Evolutionary conservation across 2,329 filamentous ascomycete species (phyloP), one percentile per base, ranked within the genome.

Genomic region (Alternaria rosae): DNA sequence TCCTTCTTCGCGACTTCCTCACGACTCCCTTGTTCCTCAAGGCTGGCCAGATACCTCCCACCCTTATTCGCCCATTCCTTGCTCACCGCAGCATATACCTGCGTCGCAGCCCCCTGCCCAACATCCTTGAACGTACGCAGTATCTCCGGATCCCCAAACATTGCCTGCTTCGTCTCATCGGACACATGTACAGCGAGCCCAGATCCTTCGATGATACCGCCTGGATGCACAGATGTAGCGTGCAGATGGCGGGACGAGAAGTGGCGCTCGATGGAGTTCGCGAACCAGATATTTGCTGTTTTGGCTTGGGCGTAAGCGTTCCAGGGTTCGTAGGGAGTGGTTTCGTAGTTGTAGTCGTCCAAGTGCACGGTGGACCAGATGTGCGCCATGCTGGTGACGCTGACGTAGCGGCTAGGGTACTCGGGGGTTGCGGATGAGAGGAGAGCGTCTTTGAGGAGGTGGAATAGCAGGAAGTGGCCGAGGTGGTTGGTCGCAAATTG

Each of bases 401-500:
- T 43, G 17, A 43, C 41, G 20, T 43, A 21, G 20, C 41, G 41
- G 20, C 41, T 43, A 17, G 20, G 17, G 20, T 43, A 43, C 41
- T 69, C 63, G 0, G 79, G 72, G 0, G 77, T 81, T 1, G 78
- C 66, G 15, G 77, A 76, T 0, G 75, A 62, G 0, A 86, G 70
- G 5, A 87, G 70, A 0, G 78, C 67, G 0, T 78, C 69, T 42
- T 83, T 83, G 41, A 87, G 77, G 1, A 86, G 78, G n/a, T 84
- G 75, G 61, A 85, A 84, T 10, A 88, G 78, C 0, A 87, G 81
- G 64, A 84, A 84, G 32, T 84, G 82, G 0, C 80, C 78, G 13
- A 85, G 61, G 61, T 85, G 79, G 69, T 85, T 85, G 20, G 81
- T 81, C 7, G 77, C 81, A 5, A 82, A 76, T 58, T 82, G 68